Evolutionary conservation across 208 protist species (phyloP), one percentile per base, ranked within the genome.

Genomic region (Trypanosoma congolense): DNA sequence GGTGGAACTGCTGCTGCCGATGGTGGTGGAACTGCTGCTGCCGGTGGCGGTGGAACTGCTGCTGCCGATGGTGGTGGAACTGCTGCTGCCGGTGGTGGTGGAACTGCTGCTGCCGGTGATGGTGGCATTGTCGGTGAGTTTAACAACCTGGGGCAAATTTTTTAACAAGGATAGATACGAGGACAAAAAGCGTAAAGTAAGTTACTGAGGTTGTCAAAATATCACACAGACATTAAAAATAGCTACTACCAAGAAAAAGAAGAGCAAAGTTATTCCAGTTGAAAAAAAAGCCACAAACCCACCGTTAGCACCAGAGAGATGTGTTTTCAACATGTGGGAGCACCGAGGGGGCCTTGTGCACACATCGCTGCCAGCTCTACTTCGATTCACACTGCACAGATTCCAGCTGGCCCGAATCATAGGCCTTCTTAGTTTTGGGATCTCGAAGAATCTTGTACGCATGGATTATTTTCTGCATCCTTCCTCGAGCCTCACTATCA

Each of bases 381-480:
- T n/a, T n/a, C n/a, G n/a, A n/a, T n/a, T n/a, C 44, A 8, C 6
- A 31, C 2, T 66, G 38, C 38, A 72, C 58, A 12, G 8, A 31
- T 41, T 38, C 85, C 67, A 90, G 63, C 57, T 81, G 60, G 16
- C 83, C 80, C 4, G 64, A 64, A 47, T 93, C 87, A 61, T 95
- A 95, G 6, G 51, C 53, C 65, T 79, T 81, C 36, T 86, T 87
- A 21, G 58, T 79, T 51, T 75, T 76, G 3, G 80, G 72, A 46
- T 89, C 69, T 29, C 83, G 81, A 30, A 95, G 79, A 22, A 90
- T 71, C 36, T 83, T 83, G 59, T 95, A 95, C 4, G 87, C 87
- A 38, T 77, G 73, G 55, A 92, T 88, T 49, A 95, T 84, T 12
- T 60, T 48, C 54, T 95, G 87, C 76, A 95, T 90, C 42, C 57